phyloP scores from a whole-genome alignment of 768 basidiomycete species.

The Amanita fuliginea region DNA sequence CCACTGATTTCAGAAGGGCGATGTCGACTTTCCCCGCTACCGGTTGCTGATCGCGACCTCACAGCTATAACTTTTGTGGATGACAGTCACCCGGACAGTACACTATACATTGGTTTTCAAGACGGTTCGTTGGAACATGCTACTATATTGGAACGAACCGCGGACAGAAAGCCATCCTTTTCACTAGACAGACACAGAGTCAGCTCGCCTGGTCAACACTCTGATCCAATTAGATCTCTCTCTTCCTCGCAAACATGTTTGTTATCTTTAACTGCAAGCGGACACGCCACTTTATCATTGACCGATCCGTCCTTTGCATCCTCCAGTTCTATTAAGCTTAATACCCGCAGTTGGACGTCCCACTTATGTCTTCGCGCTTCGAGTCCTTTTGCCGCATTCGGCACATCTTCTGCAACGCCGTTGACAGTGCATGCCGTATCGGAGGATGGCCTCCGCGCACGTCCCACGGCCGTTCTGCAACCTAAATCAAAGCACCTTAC shows the following conservation, averaged over 20 bases:
- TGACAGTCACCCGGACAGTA: conserved; percentile 31
- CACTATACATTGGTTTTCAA: conserved; percentile 45
- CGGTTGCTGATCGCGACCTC: conserved; percentile 29
- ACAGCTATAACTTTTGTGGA: conserved; percentile 41
- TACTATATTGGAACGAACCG: conserved; percentile 12
- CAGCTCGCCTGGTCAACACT: conserved; percentile 20
- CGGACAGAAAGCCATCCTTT: conserved; percentile 4
- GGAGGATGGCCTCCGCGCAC: conserved; percentile 30
- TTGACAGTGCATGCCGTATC: conserved; percentile 46
- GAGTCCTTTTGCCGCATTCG: conserved; percentile 56
- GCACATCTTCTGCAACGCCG: conserved; percentile 48
- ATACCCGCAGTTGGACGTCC: conserved; percentile 50
- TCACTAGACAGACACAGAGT: conserved; percentile 10
- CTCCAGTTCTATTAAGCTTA: conserved; percentile 28
- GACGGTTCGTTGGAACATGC: conserved; percentile 48
- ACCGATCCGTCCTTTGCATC: conserved; percentile 13
- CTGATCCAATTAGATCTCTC: conserved; percentile 47
- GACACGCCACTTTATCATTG: conserved; percentile 32
- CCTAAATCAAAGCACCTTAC: conserved; percentile 18
- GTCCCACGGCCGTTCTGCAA: conserved; percentile 39
- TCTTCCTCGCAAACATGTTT: conserved; percentile 31
- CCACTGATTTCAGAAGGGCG: neutral
- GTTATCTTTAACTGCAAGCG: conserved; percentile 48
- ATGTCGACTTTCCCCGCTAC: neutral
- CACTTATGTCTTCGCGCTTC: conserved; percentile 42